Conservation (phyloP, 2,329 filamentous ascomycete species). For the Alternaria viburni region DNA sequence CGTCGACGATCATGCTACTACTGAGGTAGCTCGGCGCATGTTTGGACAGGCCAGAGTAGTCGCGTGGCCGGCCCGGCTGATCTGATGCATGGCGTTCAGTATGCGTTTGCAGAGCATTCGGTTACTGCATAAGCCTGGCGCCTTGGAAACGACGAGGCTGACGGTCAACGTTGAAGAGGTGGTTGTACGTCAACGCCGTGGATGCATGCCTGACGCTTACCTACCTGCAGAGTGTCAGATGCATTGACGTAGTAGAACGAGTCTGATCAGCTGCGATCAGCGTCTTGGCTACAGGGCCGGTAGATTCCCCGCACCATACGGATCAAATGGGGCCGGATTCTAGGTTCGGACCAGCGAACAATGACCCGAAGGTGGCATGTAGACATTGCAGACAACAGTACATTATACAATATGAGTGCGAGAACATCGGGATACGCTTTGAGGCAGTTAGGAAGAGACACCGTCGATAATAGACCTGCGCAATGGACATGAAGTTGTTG, state of each 20-base stretch:
- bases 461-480: background rate
- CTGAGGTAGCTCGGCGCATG: conserved; percentile 1
- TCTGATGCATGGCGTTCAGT: background rate
- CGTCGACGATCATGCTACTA: conserved; percentile 30
- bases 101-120: background rate
- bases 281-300: conserved; percentile 15
- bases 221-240: conserved; percentile 23
- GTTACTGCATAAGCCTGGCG: background rate
- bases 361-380: background rate
- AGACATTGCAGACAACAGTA: background rate
- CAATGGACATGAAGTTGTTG: conserved; percentile 20
- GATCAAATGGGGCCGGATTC: background rate
- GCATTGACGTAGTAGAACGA: conserved; percentile 11
- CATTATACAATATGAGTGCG: background rate
- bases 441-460: background rate
- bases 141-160: background rate
- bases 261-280: conserved; percentile 15
- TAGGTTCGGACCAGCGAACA: background rate
- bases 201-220: conserved; percentile 23
- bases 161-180: background rate
- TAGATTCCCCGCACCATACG: conserved; percentile 17
- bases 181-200: conserved; percentile 23
- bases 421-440: background rate
- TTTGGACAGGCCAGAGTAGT: conserved; percentile 1
- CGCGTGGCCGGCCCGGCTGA: conserved; percentile 20